Percentiles rank a stretch among this genome's conserved stretches.
Conservation (phyloP, 192 early-diverging fungal genomes). For the Coemansia sp. region DNA sequence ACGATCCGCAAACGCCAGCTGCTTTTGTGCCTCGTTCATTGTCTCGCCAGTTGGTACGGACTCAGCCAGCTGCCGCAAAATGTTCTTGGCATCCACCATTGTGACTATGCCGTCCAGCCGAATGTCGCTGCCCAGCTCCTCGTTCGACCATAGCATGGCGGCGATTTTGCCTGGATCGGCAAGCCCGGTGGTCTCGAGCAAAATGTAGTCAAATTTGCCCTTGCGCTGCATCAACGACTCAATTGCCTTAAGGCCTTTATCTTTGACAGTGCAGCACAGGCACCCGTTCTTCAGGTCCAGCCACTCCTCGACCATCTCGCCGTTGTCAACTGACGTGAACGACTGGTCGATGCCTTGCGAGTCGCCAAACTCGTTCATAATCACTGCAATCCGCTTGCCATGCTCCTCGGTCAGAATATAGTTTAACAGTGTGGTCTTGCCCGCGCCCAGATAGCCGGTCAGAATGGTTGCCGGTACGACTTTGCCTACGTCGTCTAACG, state of each 20-base stretch:
- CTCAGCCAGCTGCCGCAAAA: slow-evolving; percentile 48
- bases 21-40: slow-evolving; percentile 74
- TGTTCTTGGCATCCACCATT: slow-evolving; percentile 75
- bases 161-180: slow-evolving; percentile 80
- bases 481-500: slow-evolving; percentile 12
- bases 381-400: slow-evolving; percentile 94
- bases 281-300: slow-evolving; percentile 96
- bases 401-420: slow-evolving; percentile 79
- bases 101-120: slow-evolving; percentile 89
- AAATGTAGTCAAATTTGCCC: slow-evolving; percentile 92
- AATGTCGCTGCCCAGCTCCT: slow-evolving; percentile 83
- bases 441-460: slow-evolving; percentile 74
- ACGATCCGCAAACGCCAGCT: slow-evolving; percentile 77
- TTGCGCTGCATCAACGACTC: slow-evolving; percentile 89
- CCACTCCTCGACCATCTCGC: slow-evolving; percentile 92
- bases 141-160: slow-evolving; percentile 96
- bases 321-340: slow-evolving; percentile 70
- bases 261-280: slow-evolving; percentile 96
- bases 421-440: slow-evolving; percentile 92
- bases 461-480: slow-evolving; percentile 52
- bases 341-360: slow-evolving; percentile 92
- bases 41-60: slow-evolving; percentile 54
- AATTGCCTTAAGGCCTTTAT: slow-evolving; percentile 90
- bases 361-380: slow-evolving; percentile 99
- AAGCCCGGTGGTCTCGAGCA: slow-evolving; percentile 90